phyloP scores from a whole-genome alignment of 164 flowering plant genomes.

The Sextonia rubra region DNA sequence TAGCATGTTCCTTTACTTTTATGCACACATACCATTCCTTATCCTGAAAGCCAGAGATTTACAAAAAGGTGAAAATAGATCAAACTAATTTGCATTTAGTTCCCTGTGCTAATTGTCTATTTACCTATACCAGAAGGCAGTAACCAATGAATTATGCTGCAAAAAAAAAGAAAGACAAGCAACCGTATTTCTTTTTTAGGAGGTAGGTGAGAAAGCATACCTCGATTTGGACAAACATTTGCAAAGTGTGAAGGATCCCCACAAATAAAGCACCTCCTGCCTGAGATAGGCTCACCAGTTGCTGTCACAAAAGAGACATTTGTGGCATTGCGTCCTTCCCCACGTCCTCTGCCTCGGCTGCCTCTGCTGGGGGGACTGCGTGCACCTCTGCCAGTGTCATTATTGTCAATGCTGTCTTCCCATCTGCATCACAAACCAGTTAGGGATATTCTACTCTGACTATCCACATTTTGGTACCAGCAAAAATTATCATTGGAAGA shows the following conservation, averaged over 20 bases:
- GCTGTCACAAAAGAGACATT: constrained; percentile 63
- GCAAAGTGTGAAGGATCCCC: constrained; percentile 95
- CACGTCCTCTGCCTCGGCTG: constrained; percentile 44
- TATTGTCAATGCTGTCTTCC: constrained; percentile 54
- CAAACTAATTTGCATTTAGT: no score
- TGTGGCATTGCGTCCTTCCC: constrained; percentile 24
- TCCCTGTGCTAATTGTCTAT: no score
- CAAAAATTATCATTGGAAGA: background rate
- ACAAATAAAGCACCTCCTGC: constrained; percentile 66
- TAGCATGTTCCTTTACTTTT: no score
- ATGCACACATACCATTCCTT: no score
- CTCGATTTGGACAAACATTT: constrained; percentile 78
- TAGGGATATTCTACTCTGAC: background rate
- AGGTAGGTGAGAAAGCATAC: constrained; percentile 1
- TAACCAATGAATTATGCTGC: no score
- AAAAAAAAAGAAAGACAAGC: no score
- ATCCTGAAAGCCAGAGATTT: no score
- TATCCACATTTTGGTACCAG: no score
- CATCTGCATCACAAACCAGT: constrained; percentile 43
- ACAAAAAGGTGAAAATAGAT: no score
- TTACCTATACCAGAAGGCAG: no score
- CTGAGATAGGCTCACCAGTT: constrained; percentile 82
- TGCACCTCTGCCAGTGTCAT: constrained; percentile 14
- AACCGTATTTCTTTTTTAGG: no score
- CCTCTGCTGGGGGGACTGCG: constrained; percentile 36